These are phyloP conservation scores for Phalaenopsis equestris DNA, from an alignment of 106 monocot species.

Conservation along the genomic window DNA sequence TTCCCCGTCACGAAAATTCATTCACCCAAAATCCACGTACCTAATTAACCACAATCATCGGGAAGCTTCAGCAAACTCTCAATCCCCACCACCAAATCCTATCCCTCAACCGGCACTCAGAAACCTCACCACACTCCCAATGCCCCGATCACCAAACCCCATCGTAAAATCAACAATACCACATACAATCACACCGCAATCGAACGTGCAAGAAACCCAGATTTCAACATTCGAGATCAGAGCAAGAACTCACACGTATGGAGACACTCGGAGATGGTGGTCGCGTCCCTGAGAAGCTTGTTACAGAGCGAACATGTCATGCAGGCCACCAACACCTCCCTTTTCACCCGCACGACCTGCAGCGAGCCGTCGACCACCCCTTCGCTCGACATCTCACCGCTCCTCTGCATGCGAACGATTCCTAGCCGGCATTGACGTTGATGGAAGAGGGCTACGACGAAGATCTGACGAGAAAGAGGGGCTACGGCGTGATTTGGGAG, in stretches of 20 bases:
- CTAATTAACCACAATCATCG: neutral
- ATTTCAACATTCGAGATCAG: neutral
- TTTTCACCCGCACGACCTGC: constrained; percentile 47
- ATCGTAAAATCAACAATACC: neutral
- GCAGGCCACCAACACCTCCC: constrained; percentile 44
- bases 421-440: constrained; percentile 4
- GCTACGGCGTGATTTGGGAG: neutral
- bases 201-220: constrained; percentile 3
- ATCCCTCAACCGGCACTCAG: neutral
- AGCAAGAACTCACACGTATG: constrained; percentile 67
- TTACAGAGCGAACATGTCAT: constrained; percentile 77
- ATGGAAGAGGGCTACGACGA: constrained; percentile 6
- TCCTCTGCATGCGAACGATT: constrained; percentile 1
- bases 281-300: constrained; percentile 70
- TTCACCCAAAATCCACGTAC: neutral
- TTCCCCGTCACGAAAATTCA: neutral
- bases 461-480: constrained; percentile 3
- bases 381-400: neutral
- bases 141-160: neutral
- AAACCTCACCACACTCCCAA: neutral
- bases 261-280: constrained; percentile 94
- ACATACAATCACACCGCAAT: neutral
- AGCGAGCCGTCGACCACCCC: neutral
- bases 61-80: neutral
- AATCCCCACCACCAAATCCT: neutral